Evolutionary conservation across 106 monocot genomes (phyloP).

Genomic region (Phalaenopsis aphrodite): DNA sequence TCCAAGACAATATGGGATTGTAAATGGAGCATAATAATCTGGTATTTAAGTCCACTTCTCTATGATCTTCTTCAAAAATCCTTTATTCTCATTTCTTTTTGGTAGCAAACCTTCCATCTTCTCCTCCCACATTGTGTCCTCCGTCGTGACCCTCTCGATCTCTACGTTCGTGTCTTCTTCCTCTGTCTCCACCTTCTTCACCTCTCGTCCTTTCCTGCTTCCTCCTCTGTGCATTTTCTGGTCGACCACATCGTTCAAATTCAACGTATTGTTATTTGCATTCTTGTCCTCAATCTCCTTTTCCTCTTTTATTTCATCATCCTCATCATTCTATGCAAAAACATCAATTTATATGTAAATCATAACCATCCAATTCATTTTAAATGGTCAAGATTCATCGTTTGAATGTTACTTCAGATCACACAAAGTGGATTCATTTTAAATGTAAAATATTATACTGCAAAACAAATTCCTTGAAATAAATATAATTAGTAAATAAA

Average conservation of each 20-base stretch:
- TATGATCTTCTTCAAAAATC: constrained; percentile 71
- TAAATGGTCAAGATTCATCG: neutral
- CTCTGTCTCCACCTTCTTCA: constrained; percentile 18
- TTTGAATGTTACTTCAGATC: neutral
- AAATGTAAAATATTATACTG: no score
- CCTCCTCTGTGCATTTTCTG: neutral
- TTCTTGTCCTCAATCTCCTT: neutral
- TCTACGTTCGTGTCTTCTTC: neutral
- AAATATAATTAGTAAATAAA: no score
- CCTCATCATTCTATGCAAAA: neutral
- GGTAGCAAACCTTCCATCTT: constrained; percentile 28
- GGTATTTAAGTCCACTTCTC: constrained; percentile 12
- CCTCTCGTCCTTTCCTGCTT: constrained; percentile 13
- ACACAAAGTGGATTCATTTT: neutral
- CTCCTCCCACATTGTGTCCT: constrained; percentile 24
- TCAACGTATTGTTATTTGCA: neutral
- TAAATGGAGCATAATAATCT: neutral
- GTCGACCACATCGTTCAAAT: constrained; percentile 5
- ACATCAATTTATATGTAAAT: neutral
- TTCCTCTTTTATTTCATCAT: no score
- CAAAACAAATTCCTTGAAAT: no score
- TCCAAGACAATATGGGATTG: constrained; percentile 4
- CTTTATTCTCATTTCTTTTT: constrained; percentile 65
- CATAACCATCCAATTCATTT: neutral
- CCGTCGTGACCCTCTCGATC: neutral